Percentiles rank a stretch among this genome's conserved stretches.
Evolutionary conservation across 106 monocot genomes (phyloP).

Genomic region (Chionographis japonica): DNA sequence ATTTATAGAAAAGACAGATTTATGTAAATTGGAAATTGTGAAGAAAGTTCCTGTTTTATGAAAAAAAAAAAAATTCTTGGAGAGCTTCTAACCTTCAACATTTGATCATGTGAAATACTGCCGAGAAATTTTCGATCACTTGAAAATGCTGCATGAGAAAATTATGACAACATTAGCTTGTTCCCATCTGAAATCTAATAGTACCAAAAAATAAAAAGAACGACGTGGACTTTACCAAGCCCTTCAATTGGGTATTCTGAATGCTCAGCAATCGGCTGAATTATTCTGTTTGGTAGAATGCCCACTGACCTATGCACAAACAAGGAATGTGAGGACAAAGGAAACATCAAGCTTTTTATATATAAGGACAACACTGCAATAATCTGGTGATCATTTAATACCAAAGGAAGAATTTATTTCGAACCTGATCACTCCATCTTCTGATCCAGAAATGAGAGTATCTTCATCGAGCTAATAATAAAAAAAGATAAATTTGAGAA

Average conservation of each 20-base stretch:
- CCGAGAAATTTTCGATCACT: slow-evolving; percentile 81
- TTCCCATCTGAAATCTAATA: neutral
- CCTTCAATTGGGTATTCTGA: slow-evolving; percentile 88
- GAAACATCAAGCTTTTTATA: neutral
- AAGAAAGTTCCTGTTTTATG: too few relatives aligned
- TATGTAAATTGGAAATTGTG: too few relatives aligned
- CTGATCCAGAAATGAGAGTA: slow-evolving; percentile 85
- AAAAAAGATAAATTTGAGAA: neutral
- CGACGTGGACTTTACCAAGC: slow-evolving; percentile 46
- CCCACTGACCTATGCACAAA: slow-evolving; percentile 61
- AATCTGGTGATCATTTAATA: too few relatives aligned
- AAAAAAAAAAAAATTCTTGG: neutral
- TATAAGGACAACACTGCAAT: too few relatives aligned
- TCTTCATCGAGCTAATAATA: slow-evolving; percentile 82
- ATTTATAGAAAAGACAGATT: too few relatives aligned
- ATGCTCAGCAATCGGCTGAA: slow-evolving; percentile 86
- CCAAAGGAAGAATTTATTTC: too few relatives aligned
- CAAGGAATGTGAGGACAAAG: neutral
- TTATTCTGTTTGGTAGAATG: slow-evolving; percentile 84
- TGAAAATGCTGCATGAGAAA: slow-evolving; percentile 63
- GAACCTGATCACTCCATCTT: slow-evolving; percentile 91
- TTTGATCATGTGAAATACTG: slow-evolving; percentile 95
- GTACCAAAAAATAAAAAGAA: neutral
- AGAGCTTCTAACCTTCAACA: slow-evolving; percentile 61
- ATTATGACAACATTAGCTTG: slow-evolving; percentile 6